Base-by-base conservation (phyloP, 441 rosid species). In the Gossypium laxum region DNA sequence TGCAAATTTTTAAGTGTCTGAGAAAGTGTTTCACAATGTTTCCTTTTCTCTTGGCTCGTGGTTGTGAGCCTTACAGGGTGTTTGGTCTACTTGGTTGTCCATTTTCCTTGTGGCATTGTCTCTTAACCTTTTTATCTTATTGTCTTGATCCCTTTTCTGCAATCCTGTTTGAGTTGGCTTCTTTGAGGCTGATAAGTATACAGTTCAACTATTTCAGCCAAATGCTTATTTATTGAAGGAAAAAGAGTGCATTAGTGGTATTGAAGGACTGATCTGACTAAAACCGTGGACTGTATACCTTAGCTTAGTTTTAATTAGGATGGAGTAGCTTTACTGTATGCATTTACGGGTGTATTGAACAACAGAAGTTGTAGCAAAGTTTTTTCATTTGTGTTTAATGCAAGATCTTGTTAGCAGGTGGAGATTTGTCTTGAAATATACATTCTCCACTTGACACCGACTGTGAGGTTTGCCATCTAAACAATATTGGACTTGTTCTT, bases 161-260 rank as follows among this genome's bases (percentile, higher is more conserved):
- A 50, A 21, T 56, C 45, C 30, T 65, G 34, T 75, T 69, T 19
- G 47, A 51, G 26, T 38, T 75, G 5, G 56, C 18, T 7, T 69
- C 21, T 71, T 57, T 17, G 43, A 56, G 50, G 21, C 17, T 56
- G 24, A 17, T 15, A 55, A 72, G 15, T 45, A 7, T 45, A 10
- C 34, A 28, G 18, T 71, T 62, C n/a, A 17, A 51, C 34, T 67
- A 17, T 67, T 7, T 26, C 17, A 50, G 41, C 71, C 15, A 21
- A 7, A 67, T 28, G 38, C 47, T 50, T 67, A 14, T 67, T 28
- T 19, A 7, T 14, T 68, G 41, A 14, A 24, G 14, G 43, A 54
- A 48, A 66, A 47, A 48, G 14, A 66, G 57, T 11, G 5, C 28
- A 15, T 22, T 47, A 24, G 15, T 48, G 21, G 43, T 12, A 21